Base-by-base conservation (phyloP, 2,329 filamentous ascomycete genomes). In the Sarocladium kiliense region DNA sequence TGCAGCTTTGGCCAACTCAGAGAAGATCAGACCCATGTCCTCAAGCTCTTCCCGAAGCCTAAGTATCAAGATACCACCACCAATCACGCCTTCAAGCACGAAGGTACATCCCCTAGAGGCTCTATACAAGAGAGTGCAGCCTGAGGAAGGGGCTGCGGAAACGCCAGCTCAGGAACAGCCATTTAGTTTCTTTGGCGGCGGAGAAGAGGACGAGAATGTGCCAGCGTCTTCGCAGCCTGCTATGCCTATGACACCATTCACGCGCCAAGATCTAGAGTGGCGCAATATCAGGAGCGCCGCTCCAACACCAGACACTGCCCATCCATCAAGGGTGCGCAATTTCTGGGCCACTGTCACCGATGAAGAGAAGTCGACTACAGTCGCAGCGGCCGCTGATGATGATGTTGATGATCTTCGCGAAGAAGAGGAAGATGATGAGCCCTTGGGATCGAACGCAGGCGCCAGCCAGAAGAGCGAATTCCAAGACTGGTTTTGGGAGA, bases 241-340 rank as follows among this genome's bases (percentile, higher is more conserved):
- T 11, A 65, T 75, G 3, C 92, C 91, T 12, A 84, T 91, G 70
- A 97, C 93, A 0, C 93, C 93, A 0, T 96, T 85, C 67, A 90
- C 89, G 1, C 84, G 86, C 59, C 82, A 86, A 61, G 93, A 97
- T 61, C 76, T 53, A 27, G 86, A 90, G 62, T 84, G 77, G 72
- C 82, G 91, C 58, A 82, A 81, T 53, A 67, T 89, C n/a, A 82
- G 94, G 55, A 97, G 91, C 66, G 91, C 91, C 5, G 94, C 94
- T 2, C 94, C 94, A 0, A 99, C 94, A 0, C 94, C 94, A 0
- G 94, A 99, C 66, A 97, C 94, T 0, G 91, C 91, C 1, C 85
- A 91, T 57, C 85, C 89, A 2, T 84, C 77, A 39, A 82, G 84
- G 26, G 79, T 76, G 56, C 86, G 87, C 64, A 75, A 77, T 59